A percentile compares a stretch with the other conserved stretches of the same genome.
These are phyloP conservation scores for Chloris gayana DNA, from an alignment of 176 grass and related monocot species.

Conservation along the genomic window DNA sequence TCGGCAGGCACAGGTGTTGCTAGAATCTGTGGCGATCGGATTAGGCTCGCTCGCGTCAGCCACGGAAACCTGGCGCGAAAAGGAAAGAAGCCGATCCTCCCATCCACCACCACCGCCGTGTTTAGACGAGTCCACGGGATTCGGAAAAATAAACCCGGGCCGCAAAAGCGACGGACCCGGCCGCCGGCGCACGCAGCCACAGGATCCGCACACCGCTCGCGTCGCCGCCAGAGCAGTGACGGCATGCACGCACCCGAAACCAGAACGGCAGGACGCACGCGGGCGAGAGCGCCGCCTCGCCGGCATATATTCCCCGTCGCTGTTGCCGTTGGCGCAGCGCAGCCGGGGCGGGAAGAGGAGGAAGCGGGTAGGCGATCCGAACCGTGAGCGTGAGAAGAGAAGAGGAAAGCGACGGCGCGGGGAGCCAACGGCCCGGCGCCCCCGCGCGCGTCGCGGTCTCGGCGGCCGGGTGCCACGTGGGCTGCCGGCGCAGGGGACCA, in stretches of 20 bases:
- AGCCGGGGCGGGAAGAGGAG: neutral
- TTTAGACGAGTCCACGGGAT: neutral
- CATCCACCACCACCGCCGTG: too few species aligned
- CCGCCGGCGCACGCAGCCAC: too few species aligned
- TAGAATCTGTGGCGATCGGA: slow-evolving; percentile 13
- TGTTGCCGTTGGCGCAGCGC: neutral
- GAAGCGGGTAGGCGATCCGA: neutral
- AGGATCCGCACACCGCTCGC: too few species aligned
- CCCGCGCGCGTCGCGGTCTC: slow-evolving; percentile 18
- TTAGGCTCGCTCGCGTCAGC: neutral
- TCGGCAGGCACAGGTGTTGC: neutral
- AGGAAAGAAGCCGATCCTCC: neutral
- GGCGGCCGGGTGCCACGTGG: slow-evolving; percentile 29
- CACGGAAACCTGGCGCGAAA: neutral
- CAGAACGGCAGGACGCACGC: neutral
- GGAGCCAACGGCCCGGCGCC: slow-evolving; percentile 32
- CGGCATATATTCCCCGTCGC: neutral
- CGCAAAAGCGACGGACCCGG: neutral
- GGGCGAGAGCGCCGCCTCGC: neutral
- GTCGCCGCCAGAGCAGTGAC: too few species aligned
- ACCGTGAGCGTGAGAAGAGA: neutral
- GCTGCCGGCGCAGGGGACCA: slow-evolving; percentile 22
- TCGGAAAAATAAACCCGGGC: neutral
- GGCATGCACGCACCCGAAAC: too few species aligned
- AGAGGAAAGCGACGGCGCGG: neutral